These are phyloP conservation scores for Emericellopsis cladophorae DNA, from an alignment of 2,329 filamentous ascomycete species.

Conservation along the genomic window DNA sequence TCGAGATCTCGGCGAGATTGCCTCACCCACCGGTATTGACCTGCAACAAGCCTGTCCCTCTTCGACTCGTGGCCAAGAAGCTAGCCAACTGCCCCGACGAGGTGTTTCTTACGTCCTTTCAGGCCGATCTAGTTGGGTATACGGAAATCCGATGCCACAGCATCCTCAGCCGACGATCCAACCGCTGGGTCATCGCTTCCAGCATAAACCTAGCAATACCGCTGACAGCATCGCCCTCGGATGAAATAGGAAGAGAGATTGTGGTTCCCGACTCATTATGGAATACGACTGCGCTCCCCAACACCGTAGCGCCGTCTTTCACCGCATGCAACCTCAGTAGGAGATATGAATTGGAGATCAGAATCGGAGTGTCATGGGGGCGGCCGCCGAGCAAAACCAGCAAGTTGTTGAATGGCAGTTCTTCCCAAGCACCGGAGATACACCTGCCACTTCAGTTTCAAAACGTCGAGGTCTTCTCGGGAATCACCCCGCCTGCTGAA, in stretches of 20 bases:
- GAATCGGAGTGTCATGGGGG: constrained; percentile 66
- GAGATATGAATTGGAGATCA: constrained; percentile 72
- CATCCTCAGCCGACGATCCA: constrained; percentile 54
- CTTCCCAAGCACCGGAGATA: constrained; percentile 26
- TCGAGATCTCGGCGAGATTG: constrained; percentile 67
- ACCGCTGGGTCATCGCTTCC: constrained; percentile 64
- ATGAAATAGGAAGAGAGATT: constrained; percentile 51
- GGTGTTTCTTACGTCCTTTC: constrained; percentile 64
- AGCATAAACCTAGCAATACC: constrained; percentile 60
- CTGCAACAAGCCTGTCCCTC: constrained; percentile 73
- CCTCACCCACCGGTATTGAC: constrained; percentile 82
- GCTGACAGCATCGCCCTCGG: constrained; percentile 43
- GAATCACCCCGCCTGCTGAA: constrained; percentile 67
- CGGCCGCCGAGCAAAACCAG: constrained; percentile 25
- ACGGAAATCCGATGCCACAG: constrained; percentile 73
- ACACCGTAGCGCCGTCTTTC: constrained; percentile 79
- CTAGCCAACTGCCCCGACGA: constrained; percentile 54
- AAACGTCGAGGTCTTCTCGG: constrained; percentile 68
- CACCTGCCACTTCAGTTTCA: constrained; percentile 68
- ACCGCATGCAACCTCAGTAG: constrained; percentile 77
- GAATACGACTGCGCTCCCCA: constrained; percentile 61
- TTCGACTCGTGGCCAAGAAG: constrained; percentile 71
- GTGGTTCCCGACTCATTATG: constrained; percentile 61
- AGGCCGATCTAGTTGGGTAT: constrained; percentile 69
- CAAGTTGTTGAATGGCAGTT: neutral